Percentiles rank a stretch among this genome's conserved stretches.
These are phyloP conservation scores for Cucumis cinereus DNA, from an alignment of 306 rosid species.

Conservation along the genomic window DNA sequence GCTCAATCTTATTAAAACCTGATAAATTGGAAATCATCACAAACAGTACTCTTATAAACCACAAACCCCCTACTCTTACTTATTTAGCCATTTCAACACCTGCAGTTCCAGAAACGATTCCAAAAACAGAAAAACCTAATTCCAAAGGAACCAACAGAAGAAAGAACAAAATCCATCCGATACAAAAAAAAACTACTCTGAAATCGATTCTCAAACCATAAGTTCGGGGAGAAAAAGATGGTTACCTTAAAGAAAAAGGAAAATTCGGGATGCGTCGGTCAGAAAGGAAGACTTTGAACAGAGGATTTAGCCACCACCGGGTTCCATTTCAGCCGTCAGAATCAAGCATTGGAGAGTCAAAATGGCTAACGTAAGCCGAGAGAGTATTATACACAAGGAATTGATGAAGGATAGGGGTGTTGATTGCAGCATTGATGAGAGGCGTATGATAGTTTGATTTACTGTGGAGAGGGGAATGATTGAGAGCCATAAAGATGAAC, in stretches of 20 bases:
- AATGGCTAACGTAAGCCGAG: background rate
- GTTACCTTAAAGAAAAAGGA: constrained; percentile 3
- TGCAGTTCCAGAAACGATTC: background rate
- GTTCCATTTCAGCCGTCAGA: background rate
- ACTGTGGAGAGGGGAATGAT: background rate
- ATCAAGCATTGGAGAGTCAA: background rate
- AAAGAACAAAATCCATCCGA: background rate
- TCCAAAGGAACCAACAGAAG: background rate
- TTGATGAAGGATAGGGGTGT: background rate
- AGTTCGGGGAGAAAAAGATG: background rate
- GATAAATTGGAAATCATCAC: constrained; percentile 4
- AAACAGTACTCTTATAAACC: background rate
- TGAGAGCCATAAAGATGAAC: background rate
- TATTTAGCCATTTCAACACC: background rate
- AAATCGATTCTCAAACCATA: background rate
- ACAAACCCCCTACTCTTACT: background rate
- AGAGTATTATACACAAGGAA: background rate
- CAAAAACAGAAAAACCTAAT: background rate
- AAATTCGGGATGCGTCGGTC: background rate
- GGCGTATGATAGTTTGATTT: background rate
- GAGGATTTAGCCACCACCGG: background rate
- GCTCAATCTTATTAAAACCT: constrained; percentile 18
- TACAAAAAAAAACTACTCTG: background rate
- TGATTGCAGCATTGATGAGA: background rate
- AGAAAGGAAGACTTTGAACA: background rate